Evolutionary conservation across 768 basidiomycete genomes (phyloP), one percentile per base, ranked within the genome.

Genomic region (Infundibulicybe gibba): DNA sequence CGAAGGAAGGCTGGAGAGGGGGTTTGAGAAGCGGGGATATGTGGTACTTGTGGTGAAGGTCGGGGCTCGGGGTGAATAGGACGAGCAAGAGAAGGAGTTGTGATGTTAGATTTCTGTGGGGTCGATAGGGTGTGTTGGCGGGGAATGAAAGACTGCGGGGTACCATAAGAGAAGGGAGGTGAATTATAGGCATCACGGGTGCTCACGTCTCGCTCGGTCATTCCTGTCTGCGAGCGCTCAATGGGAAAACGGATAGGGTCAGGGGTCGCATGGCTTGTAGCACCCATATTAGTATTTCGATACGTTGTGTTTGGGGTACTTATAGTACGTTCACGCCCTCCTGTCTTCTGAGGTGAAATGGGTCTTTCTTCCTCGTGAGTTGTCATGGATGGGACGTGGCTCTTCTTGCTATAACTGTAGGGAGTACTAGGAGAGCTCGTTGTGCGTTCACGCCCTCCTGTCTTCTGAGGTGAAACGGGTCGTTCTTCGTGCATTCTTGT

Each of bases 1-100:
- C 78, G 81, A 20, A 83, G 66, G 59, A 89, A 85, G 4, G 77
- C 79, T 14, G 80, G 76, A 3, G 85, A 80, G 21, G 75, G 61
- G 16, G 68, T 67, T 13, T 61, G 52, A 4, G 75, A 71, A 17
- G 71, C 40, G 16, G 77, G 69, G 35, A 74, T 69, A 41, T 68
- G 72, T 20, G 74, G 75, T 33, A 59, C 65, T 49, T 66, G 54
- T 1, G 74, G 62, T 0, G 80, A 72, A 2, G 66, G 54, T 16
- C 77, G 76, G 3, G 75, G 70, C 40, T 68, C 66, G 6, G 80
- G 80, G 43, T 71, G 74, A 40, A 80, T 71, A 9, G 80, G 74
- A 45, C 80, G 72, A 9, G 79, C 75, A 16, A 83, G 70, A 32
- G 75, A 70, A 32, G 73, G 65, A 21, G 69, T 60, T 9, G 60